Base-by-base conservation (phyloP, 2,329 filamentous ascomycete species). In the Epichloe festucae region DNA sequence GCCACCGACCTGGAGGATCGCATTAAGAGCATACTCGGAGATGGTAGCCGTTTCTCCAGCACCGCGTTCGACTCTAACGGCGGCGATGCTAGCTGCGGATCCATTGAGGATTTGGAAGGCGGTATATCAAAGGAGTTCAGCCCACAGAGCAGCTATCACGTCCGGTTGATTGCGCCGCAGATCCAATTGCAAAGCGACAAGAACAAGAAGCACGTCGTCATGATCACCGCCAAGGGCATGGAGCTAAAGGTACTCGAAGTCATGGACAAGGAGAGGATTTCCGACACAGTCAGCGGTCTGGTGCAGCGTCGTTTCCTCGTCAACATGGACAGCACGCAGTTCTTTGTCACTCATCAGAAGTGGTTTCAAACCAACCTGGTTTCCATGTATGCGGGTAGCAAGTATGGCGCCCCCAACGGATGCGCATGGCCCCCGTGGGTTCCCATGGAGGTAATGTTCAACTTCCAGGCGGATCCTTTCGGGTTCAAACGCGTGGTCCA, bases 121-220 rank as follows among this genome's bases (percentile, higher is more conserved):
- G 85, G 90, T 55, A 89, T 98, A 58, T 82, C 89, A 0, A 79
- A 86, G 19, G 90, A 95, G 53, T 98, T 95, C 61, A 84, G 84
- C 12, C 82, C 93, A 1, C 88, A 95, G 62, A 96, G 93, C 65
- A 91, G 86, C 59, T 99, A 96, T 66, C 89, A 97, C 62, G 80
- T 98, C 55, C 87, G 90, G 39, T 78, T 99, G 41, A 96, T 98
- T 60, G 93, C 91, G 5, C 93, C 93, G 14, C 93, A 99, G 65
- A 96, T 99, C 53, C 93, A 99, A 65, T 76, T 99, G 44, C 91
- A 98, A 64, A 97, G 93, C 65, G 93, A 98, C 63, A 97, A 96
- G 75, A 97, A 98, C 67, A 85, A 85, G 55, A 95, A 95, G 67
- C 87, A 95, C 53, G 93, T 94, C n/a, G 86, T 96, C 5, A 75